A percentile compares a stretch with the other conserved stretches of the same genome.
Conservation (phyloP, 73 alveolate genomes). For the Uronychia setigera region DNA sequence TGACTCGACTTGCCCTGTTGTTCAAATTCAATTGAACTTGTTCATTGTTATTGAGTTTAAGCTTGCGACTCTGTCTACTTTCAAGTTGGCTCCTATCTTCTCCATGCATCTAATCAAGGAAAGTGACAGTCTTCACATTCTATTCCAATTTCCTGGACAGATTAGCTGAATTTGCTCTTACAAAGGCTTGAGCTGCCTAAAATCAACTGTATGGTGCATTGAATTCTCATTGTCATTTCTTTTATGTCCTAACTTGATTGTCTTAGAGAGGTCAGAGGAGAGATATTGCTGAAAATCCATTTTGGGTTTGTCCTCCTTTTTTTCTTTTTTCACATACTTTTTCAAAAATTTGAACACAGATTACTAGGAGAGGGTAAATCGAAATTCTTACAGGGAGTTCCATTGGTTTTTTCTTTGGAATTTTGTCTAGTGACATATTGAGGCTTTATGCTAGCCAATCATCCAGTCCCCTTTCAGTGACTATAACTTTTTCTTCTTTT, state of each 20-base stretch:
- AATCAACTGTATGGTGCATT: not conserved
- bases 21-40: not conserved
- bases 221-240: not conserved
- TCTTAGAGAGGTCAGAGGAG: not conserved
- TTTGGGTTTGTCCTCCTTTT: not conserved
- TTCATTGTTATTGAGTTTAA: not conserved
- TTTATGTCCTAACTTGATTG: not conserved
- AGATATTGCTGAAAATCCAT: not conserved
- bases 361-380: not conserved
- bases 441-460: slow-evolving; percentile 46
- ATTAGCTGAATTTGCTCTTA: not conserved
- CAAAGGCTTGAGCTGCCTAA: not conserved
- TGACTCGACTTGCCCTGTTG: not conserved
- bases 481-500: slow-evolving; percentile 16
- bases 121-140: too few species aligned
- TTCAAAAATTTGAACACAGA: not conserved
- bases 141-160: too few species aligned
- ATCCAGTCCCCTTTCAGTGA: slow-evolving; percentile 44
- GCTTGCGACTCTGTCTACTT: not conserved
- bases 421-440: slow-evolving; percentile 21
- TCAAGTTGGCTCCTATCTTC: too few species aligned
- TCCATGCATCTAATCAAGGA: too few species aligned
- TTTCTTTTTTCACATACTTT: not conserved
- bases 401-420: slow-evolving; percentile 24
- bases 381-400: slow-evolving; percentile 28